phyloP scores from a whole-genome alignment of 2,329 filamentous ascomycete species.

The Scedosporium apiospermum region DNA sequence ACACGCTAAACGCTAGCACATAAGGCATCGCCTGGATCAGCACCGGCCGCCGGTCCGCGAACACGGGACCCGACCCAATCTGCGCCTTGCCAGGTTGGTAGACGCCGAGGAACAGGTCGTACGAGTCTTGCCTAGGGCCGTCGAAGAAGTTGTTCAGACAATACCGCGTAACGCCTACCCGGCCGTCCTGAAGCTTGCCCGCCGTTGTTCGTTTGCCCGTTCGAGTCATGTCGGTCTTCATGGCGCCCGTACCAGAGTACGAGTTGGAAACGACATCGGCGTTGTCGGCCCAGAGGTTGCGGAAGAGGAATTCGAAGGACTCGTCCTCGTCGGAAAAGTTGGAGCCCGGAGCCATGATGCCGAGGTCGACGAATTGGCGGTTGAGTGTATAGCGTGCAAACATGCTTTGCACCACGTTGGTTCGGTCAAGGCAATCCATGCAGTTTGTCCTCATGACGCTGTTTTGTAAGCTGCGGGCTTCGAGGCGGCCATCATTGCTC shows the following conservation, averaged over 20 bases:
- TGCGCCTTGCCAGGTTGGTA: constrained; percentile 68
- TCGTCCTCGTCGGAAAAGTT: constrained; percentile 67
- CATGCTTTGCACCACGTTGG: constrained; percentile 97
- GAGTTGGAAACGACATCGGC: constrained; percentile 88
- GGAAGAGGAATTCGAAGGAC: constrained; percentile 82
- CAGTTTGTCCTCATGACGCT: constrained; percentile 95
- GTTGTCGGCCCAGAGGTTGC: constrained; percentile 97
- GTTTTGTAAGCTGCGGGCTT: constrained; percentile 72
- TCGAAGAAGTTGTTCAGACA: constrained; percentile 91
- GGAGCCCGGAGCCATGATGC: constrained; percentile 66
- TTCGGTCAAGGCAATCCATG: constrained; percentile 98
- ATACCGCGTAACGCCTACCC: constrained; percentile 83
- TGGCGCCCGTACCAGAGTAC: constrained; percentile 90
- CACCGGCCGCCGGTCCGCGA: constrained; percentile 75
- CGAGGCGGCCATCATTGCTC: constrained; percentile 58
- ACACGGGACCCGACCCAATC: constrained; percentile 63
- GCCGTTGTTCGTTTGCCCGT: constrained; percentile 79
- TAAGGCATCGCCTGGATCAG: constrained; percentile 93
- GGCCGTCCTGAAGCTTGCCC: constrained; percentile 77
- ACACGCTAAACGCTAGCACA: constrained; percentile 73
- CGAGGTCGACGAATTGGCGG: constrained; percentile 77
- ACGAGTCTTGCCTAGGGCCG: constrained; percentile 88
- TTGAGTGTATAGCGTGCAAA: constrained; percentile 82
- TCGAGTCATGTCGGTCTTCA: constrained; percentile 98
- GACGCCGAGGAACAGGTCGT: constrained; percentile 83